A percentile compares a stretch with the other conserved stretches of the same genome.
Evolutionary conservation across 2,329 filamentous ascomycete species (phyloP).

Genomic region (Pseudogymnoascus sp.): DNA sequence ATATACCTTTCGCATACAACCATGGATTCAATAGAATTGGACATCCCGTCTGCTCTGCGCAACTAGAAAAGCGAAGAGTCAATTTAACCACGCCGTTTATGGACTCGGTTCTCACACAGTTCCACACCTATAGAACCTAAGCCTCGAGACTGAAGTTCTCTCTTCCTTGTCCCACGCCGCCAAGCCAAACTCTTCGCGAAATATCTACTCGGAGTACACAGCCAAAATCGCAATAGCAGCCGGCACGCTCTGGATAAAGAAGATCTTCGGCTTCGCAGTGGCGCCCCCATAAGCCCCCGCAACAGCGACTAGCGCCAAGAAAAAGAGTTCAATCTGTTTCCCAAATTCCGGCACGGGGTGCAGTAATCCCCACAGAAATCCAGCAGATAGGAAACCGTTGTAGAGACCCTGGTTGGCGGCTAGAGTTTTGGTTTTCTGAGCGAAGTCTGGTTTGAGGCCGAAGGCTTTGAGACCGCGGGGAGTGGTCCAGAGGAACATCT

Average conservation of each 20-base stretch:
- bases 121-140: not conserved
- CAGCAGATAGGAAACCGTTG: constrained; percentile 45
- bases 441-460: constrained; percentile 36
- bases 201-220: constrained; percentile 17
- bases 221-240: constrained; percentile 26
- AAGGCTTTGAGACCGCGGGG: constrained; percentile 39
- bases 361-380: constrained; percentile 38
- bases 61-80: too few species aligned
- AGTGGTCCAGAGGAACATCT: constrained; percentile 43
- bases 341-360: constrained; percentile 37
- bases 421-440: constrained; percentile 35
- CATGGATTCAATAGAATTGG: too few species aligned
- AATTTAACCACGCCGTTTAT: too few species aligned
- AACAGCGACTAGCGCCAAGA: constrained; percentile 36
- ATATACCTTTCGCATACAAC: too few species aligned
- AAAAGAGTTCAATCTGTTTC: constrained; percentile 39
- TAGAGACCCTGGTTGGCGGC: constrained; percentile 46
- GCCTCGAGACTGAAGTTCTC: not conserved
- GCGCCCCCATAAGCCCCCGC: constrained; percentile 39
- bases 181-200: not conserved
- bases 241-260: constrained; percentile 36
- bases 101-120: too few species aligned
- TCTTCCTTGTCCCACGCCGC: not conserved
- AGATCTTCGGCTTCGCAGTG: constrained; percentile 35
- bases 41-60: too few species aligned